These are phyloP conservation scores for Tilletiopsis washingtonensis DNA, from an alignment of 1,284 basidiomycete species.

Conservation along the genomic window DNA sequence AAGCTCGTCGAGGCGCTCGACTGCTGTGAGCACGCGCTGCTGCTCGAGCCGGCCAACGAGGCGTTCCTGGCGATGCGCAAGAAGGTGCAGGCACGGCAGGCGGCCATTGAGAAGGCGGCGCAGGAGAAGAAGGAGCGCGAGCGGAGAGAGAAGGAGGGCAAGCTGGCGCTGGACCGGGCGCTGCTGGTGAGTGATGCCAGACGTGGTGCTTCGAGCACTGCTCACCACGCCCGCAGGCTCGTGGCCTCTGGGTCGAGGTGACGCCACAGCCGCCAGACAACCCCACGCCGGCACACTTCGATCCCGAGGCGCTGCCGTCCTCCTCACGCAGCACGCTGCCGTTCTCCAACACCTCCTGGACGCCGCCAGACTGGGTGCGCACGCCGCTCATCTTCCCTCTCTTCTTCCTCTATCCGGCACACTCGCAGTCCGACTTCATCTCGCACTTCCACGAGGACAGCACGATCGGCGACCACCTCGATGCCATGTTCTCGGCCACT, in stretches of 20 bases:
- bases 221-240: slow-evolving; percentile 2
- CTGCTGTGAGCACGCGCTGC: slow-evolving; percentile 23
- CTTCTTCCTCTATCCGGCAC: slow-evolving; percentile 85
- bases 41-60: slow-evolving; percentile 11
- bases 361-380: slow-evolving; percentile 37
- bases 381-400: slow-evolving; percentile 73
- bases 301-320: slow-evolving; percentile 46
- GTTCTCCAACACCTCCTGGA: slow-evolving; percentile 18
- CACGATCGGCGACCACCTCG: slow-evolving; percentile 69
- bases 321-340: slow-evolving; percentile 17
- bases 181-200: slow-evolving; percentile 54
- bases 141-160: slow-evolving; percentile 53
- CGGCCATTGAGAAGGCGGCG: slow-evolving; percentile 53
- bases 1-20: slow-evolving; percentile 25
- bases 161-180: slow-evolving; percentile 54
- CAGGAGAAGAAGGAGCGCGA: slow-evolving; percentile 54
- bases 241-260: slow-evolving; percentile 38
- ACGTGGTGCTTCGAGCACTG: slow-evolving; percentile 5
- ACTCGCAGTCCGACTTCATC: slow-evolving; percentile 80
- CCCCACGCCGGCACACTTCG: slow-evolving; percentile 53
- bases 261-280: slow-evolving; percentile 54
- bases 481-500: slow-evolving; percentile 77
- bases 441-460: slow-evolving; percentile 77
- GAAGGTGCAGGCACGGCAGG: slow-evolving; percentile 16
- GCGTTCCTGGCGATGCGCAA: slow-evolving; percentile 22